Base-by-base conservation (phyloP, 345 rosid species). In the Aegle marmelos region DNA sequence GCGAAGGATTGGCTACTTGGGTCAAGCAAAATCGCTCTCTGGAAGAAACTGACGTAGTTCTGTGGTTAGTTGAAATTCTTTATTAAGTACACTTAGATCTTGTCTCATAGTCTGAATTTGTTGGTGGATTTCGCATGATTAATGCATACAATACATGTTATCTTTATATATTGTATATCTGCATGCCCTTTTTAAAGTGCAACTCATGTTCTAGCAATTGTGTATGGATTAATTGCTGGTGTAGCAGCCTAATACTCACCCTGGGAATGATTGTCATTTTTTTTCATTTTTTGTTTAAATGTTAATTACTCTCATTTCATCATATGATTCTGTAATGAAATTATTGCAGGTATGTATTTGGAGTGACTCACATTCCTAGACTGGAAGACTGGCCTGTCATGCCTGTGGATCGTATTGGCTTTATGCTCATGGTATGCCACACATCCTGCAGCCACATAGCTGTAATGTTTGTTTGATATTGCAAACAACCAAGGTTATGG, bases 351-450 rank as follows among this genome's bases (percentile, higher is more conserved):
- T 90, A 92, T 60, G 90, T 92, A 16, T 92, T 92, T 81, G 94
- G 94, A 66, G 81, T 90, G 68, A 92, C 97, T 0, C 91, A 89
- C 62, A 77, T 92, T 71, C 94, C 94, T 70, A 87, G 97, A 48
- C 83, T 92, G 79, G 94, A 92, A 85, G 94, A 92, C 76, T 92
- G 92, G 92, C 93, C 94, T 21, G 92, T 89, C 59, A 90, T 92
- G 94, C 94, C 93, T 0, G 91, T 85, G 76, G 97, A 92, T 48
- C 90, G 61, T 79, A 82, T 89, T 56, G 94, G 97, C 53, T 92
- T 92, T 64, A 86, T 81, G 88, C 93, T 90, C 11, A 85, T 84
- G 97, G 94, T 90, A 86, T 48, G 22, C 31, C 69, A 31, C 67
- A 45, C 13, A 37, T 39, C 24, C 22, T 41, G 16, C 17, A 41